Base-by-base conservation (phyloP, 495 filamentous ascomycete genomes). In the Hypomontagnella monticulosa region DNA sequence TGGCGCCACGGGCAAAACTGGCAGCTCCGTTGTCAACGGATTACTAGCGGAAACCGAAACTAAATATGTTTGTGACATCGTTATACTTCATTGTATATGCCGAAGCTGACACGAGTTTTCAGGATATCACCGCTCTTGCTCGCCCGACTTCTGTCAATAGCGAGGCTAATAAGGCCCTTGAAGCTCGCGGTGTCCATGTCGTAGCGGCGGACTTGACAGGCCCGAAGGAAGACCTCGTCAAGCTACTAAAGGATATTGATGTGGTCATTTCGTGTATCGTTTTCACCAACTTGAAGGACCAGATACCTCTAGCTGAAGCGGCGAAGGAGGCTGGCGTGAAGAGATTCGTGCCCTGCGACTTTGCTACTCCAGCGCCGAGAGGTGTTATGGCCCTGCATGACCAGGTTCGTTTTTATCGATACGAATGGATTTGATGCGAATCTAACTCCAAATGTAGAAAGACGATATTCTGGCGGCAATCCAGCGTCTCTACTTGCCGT, bases 341-440 rank as follows among this genome's bases (percentile, higher is more conserved):
- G 72, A 80, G 85, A 53, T 88, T 88, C 67, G 75, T 88, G 52
- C 85, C 85, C 1, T 86, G 85, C 67, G 79, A 76, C 43, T 85
- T 83, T 69, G 79, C 79, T 63, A 81, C 83, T 3, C 76, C 83
- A 30, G 72, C 75, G 32, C 76, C 81, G 4, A 76, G 80, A 40
- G 79, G 80, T 27, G 75, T 82, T 38, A 81, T 83, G 78, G 74
- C 72, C 71, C 63, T 81, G 60, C 76, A 75, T 63, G 82, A 82
- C 57, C 70, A 80, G 76, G 81, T 83, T 74, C 27, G 71, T 44
- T 12, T 51, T 8, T 20, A 57, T 18, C n/a, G 11, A 5, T 48
- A 33, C 10, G 4, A 8, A 23, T 27, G 23, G 23, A 3, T 27
- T 27, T 27, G 4, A 33, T 49, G 4, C 4, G 2, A 14, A 3